Evolutionary conservation across 2,329 filamentous ascomycete species (phyloP).

Genomic region (Ophiosphaerella herpotricha): DNA sequence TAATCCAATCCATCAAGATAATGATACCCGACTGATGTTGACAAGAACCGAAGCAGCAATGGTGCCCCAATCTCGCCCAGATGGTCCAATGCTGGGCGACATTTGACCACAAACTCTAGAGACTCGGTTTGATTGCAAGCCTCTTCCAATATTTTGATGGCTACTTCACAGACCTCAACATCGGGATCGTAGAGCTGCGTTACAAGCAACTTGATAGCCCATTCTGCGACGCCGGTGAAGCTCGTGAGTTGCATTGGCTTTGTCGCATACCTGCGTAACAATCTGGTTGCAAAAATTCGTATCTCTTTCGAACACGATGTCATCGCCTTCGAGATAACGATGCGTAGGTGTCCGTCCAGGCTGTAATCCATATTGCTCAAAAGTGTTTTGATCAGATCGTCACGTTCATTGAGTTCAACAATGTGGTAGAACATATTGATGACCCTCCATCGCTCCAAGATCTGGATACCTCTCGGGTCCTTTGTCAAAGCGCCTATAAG

Average conservation of each 20-base stretch:
- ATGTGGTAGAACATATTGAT: slow-evolving; percentile 99
- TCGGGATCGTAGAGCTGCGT: slow-evolving; percentile 97
- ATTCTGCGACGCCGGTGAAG: slow-evolving; percentile 73
- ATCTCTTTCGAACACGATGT: slow-evolving; percentile 90
- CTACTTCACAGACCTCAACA: slow-evolving; percentile 92
- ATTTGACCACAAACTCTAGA: slow-evolving; percentile 95
- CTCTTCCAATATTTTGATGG: slow-evolving; percentile 96
- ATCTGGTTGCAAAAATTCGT: slow-evolving; percentile 84
- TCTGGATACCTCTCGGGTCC: slow-evolving; percentile 79
- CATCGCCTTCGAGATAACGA: slow-evolving; percentile 90
- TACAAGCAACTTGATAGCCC: slow-evolving; percentile 96
- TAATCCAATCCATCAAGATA: slow-evolving; percentile 97
- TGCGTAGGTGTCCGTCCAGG: slow-evolving; percentile 80
- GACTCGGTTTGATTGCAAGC: slow-evolving; percentile 91
- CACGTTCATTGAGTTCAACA: slow-evolving; percentile 84
- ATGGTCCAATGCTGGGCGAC: slow-evolving; percentile 90
- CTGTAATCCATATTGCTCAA: slow-evolving; percentile 92
- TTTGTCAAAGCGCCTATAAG: slow-evolving; percentile 87
- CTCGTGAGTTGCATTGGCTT: slow-evolving; percentile 53
- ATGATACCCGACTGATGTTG: slow-evolving; percentile 95
- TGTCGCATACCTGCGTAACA: slow-evolving; percentile 84
- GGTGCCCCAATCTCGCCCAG: slow-evolving; percentile 96
- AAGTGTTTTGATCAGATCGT: slow-evolving; percentile 87
- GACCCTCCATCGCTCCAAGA: slow-evolving; percentile 95
- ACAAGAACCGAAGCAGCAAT: slow-evolving; percentile 86